These are phyloP conservation scores for Pichia sp. DNA, from an alignment of 1,139 yeast genomes.

Conservation along the genomic window DNA sequence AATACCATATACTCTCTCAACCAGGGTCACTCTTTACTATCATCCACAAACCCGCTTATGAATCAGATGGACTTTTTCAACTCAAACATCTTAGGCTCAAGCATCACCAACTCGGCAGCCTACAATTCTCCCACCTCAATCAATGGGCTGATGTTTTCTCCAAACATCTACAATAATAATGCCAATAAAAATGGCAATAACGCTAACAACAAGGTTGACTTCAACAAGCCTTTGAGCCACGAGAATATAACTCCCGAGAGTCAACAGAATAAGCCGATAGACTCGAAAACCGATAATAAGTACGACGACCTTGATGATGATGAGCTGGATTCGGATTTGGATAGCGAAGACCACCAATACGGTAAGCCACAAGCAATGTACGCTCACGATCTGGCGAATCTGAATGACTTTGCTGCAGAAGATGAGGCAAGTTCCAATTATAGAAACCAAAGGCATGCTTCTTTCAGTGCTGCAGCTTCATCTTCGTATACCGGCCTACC, in stretches of 20 bases:
- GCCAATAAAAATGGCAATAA: constrained; percentile 2
- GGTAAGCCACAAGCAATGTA: constrained; percentile 13
- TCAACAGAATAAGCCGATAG: constrained; percentile 3
- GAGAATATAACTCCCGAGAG: constrained; percentile 16
- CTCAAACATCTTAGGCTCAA: constrained; percentile 8
- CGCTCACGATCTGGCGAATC: constrained; percentile 8
- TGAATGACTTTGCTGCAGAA: neutral
- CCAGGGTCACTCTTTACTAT: neutral
- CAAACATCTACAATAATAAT: constrained; percentile 3
- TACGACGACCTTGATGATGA: neutral
- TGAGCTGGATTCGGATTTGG: constrained; percentile 21
- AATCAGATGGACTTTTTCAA: constrained; percentile 12
- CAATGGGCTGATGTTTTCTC: constrained; percentile 14
- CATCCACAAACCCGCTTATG: neutral
- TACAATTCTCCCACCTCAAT: constrained; percentile 16
- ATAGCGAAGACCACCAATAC: constrained; percentile 11
- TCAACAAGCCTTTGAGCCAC: constrained; percentile 13
- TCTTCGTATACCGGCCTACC: constrained; percentile 54
- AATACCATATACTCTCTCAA: neutral
- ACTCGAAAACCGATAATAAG: neutral
- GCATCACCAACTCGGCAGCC: constrained; percentile 4
- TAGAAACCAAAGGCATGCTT: constrained; percentile 53
- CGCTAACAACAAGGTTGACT: constrained; percentile 1
- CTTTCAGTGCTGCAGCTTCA: constrained; percentile 78
- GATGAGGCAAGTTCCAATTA: constrained; percentile 14